Evolutionary conservation across 768 basidiomycete species (phyloP), one percentile per base, ranked within the genome.

Genomic region (Tulasnella sp.): DNA sequence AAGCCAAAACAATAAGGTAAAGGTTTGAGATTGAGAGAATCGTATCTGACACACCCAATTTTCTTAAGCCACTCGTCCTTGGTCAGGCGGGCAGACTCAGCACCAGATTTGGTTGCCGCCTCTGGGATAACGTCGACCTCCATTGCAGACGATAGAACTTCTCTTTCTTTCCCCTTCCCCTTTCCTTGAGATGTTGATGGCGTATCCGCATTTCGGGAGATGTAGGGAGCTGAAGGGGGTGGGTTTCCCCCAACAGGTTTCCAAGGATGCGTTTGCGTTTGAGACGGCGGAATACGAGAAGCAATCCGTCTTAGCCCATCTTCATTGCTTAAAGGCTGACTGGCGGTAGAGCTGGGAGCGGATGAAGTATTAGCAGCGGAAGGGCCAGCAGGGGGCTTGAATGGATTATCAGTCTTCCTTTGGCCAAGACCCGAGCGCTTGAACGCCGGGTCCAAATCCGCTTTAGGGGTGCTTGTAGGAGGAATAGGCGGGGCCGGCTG

Each of bases 51-150:
- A 12, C n/a, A 64, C 60, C 60, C 1, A 16, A 64, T 64, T 31
- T 64, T 64, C 60, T 64, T 64, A 8, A 64, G 60, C 60, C 60
- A 64, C n/a, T 64, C 60, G 2, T 64, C 60, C 24, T 64, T 64
- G 24, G 60, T 64, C 6, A 14, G 12, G 9, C 60, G 60, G 12
- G 60, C 24, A 31, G 60, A 5, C n/a, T 24, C 60, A 12, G 60
- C 8, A 64, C 11, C n/a, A 8, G 60, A 28, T 31, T 28, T 64
- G 20, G n/a, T 31, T 64, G 31, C 60, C 60, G 9, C n/a, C 24
- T 64, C 60, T n/a, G 60, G 60, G n/a, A 24, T 16, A 28, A 24
- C 31, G 12, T n/a, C 60, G 31, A 64, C 60, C 60, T n/a, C n/a
- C 31, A n/a, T 64, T n/a, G 60, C 6, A n/a, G 60, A 7, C 24